Conservation (phyloP, 1,139 yeast species). For the Yamadazyma pseudoaaseri region DNA sequence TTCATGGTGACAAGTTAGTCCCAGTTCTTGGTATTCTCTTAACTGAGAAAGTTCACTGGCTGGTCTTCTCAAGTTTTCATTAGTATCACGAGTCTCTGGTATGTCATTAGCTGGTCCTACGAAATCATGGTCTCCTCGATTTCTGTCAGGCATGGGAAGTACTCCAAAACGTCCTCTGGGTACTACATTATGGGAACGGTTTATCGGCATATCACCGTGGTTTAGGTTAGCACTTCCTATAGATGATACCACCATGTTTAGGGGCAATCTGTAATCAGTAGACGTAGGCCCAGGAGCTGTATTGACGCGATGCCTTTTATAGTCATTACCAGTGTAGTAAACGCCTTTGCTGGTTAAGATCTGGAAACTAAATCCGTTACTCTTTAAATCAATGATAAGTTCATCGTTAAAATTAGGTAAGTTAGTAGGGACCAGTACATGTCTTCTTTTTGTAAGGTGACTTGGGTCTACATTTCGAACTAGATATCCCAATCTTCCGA, state of each 20-base stretch:
- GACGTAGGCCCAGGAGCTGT: slow-evolving; percentile 22
- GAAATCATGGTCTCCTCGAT: slow-evolving; percentile 1
- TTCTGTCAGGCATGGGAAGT: neutral
- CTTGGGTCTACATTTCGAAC: slow-evolving; percentile 26
- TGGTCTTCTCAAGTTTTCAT: slow-evolving; percentile 20
- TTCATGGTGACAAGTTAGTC: too few relatives aligned
- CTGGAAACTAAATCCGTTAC: slow-evolving; percentile 71
- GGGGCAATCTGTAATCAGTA: slow-evolving; percentile 6
- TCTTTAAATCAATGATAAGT: slow-evolving; percentile 53
- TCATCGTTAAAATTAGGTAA: slow-evolving; percentile 31
- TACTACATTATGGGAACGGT: neutral
- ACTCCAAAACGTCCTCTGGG: neutral
- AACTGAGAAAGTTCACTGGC: slow-evolving; percentile 18
- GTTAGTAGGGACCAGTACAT: slow-evolving; percentile 43
- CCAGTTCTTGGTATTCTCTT: slow-evolving; percentile 10
- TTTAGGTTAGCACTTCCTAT: too few relatives aligned
- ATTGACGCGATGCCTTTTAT: slow-evolving; percentile 28
- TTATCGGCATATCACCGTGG: too few relatives aligned
- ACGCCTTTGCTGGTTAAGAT: slow-evolving; percentile 56
- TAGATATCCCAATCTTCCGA: slow-evolving; percentile 59
- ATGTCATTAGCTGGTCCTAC: neutral
- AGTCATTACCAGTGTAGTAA: slow-evolving; percentile 52
- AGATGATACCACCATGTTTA: neutral
- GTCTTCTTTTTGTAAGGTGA: slow-evolving; percentile 25
- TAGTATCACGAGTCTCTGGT: slow-evolving; percentile 11